A percentile compares a stretch with the other conserved stretches of the same genome.
Conservation (phyloP, 2,329 filamentous ascomycete species). For the Echinosphaeria canescens region DNA sequence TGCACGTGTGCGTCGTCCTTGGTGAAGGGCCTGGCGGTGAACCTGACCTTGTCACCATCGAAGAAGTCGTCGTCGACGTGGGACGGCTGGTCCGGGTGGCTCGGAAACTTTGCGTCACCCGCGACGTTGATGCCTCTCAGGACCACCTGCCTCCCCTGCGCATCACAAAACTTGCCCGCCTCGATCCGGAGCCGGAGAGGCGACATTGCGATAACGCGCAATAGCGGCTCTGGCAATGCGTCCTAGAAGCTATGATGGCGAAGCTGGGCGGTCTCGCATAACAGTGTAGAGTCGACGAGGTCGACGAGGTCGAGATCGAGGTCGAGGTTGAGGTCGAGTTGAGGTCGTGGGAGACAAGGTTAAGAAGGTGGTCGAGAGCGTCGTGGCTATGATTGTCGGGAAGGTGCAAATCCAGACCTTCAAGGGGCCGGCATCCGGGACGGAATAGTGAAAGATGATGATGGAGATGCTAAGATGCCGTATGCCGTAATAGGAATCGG, state of each 20-base stretch:
- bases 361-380: too few species aligned
- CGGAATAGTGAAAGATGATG: too few species aligned
- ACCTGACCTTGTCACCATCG: constrained; percentile 78
- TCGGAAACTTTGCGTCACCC: constrained; percentile 77
- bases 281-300: too few species aligned
- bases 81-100: constrained; percentile 60
- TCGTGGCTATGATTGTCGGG: too few species aligned
- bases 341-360: too few species aligned
- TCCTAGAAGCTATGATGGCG: too few species aligned
- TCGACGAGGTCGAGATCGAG: constrained; percentile 1
- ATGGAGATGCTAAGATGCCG: too few species aligned
- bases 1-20: constrained; percentile 67
- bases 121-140: constrained; percentile 89
- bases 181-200: constrained; percentile 64
- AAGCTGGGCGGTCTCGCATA: too few species aligned
- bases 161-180: constrained; percentile 66
- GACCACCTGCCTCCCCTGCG: constrained; percentile 62
- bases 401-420: too few species aligned
- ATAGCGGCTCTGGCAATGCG: background rate
- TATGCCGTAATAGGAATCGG: too few species aligned
- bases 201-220: constrained; percentile 29
- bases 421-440: too few species aligned
- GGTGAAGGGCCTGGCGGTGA: constrained; percentile 68
- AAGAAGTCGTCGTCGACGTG: constrained; percentile 66
- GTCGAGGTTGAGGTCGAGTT: too few species aligned